phyloP scores from a whole-genome alignment of 106 monocot genomes.

The Hemerocallis citrina region DNA sequence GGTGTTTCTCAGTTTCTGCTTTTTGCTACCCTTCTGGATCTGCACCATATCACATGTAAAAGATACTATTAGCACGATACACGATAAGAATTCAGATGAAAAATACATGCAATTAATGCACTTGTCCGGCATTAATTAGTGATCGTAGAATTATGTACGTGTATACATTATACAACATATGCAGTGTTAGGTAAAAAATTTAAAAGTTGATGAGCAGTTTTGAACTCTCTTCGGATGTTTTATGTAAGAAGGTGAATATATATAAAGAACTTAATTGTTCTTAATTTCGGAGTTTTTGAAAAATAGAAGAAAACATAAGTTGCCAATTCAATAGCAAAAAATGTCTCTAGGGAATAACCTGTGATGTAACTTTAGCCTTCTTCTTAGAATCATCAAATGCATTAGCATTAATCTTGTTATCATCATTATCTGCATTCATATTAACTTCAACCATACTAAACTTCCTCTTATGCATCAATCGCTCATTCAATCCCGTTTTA shows the following conservation, averaged over 20 bases:
- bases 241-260: too few species aligned
- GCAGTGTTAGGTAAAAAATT: not conserved
- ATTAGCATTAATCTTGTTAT: not conserved
- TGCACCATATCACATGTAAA: constrained; percentile 10
- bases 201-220: not conserved
- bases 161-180: too few species aligned
- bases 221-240: not conserved
- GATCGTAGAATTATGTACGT: too few species aligned
- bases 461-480: constrained; percentile 20
- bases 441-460: too few species aligned
- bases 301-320: too few species aligned
- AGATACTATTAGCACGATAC: not conserved
- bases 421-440: not conserved
- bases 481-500: too few species aligned
- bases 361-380: not conserved
- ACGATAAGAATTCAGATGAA: not conserved
- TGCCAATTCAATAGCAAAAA: too few species aligned
- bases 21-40: constrained; percentile 30
- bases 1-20: constrained; percentile 20
- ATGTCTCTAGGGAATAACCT: too few species aligned
- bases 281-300: too few species aligned
- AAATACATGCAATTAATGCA: too few species aligned
- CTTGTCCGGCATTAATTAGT: too few species aligned
- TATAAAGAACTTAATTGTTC: too few species aligned
- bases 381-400: constrained; percentile 2